Evolutionary conservation across 2,329 filamentous ascomycete species (phyloP).

Genomic region (Aspergillus sp.): DNA sequence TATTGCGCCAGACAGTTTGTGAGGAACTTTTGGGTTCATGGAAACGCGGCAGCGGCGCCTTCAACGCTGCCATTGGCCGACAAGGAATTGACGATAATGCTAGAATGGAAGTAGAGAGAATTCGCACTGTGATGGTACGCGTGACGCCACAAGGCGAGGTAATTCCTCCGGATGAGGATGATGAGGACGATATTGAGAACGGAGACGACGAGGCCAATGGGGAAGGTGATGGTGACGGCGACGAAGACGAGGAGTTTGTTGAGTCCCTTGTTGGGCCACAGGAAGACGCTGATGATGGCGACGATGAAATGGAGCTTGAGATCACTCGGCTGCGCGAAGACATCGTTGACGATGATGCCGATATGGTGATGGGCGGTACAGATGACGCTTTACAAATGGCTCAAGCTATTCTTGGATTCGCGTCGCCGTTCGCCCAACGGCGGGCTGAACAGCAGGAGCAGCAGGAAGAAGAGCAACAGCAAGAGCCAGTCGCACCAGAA

Average conservation of each 20-base stretch:
- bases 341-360: neutral
- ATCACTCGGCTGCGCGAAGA: neutral
- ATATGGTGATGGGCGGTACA: slow-evolving; percentile 46
- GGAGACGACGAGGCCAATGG: slow-evolving; percentile 42
- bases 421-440: slow-evolving; percentile 43
- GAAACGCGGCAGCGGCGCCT: slow-evolving; percentile 80
- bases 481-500: slow-evolving; percentile 1
- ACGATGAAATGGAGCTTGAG: slow-evolving; percentile 45
- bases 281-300: slow-evolving; percentile 47
- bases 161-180: slow-evolving; percentile 50
- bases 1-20: slow-evolving; percentile 79
- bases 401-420: slow-evolving; percentile 76
- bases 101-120: slow-evolving; percentile 53
- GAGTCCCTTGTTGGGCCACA: slow-evolving; percentile 42
- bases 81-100: slow-evolving; percentile 82
- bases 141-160: slow-evolving; percentile 44
- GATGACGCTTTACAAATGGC: slow-evolving; percentile 72
- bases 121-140: slow-evolving; percentile 40
- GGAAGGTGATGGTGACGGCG: slow-evolving; percentile 47
- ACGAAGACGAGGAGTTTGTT: slow-evolving; percentile 49
- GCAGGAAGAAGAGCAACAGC: slow-evolving; percentile 3
- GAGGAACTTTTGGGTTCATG: slow-evolving; percentile 88
- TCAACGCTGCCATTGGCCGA: slow-evolving; percentile 73
- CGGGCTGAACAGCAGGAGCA: neutral
- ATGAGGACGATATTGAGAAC: slow-evolving; percentile 35